Evolutionary conservation across 1,284 basidiomycete genomes (phyloP).

Genomic region (Ganoderma lingzhi): DNA sequence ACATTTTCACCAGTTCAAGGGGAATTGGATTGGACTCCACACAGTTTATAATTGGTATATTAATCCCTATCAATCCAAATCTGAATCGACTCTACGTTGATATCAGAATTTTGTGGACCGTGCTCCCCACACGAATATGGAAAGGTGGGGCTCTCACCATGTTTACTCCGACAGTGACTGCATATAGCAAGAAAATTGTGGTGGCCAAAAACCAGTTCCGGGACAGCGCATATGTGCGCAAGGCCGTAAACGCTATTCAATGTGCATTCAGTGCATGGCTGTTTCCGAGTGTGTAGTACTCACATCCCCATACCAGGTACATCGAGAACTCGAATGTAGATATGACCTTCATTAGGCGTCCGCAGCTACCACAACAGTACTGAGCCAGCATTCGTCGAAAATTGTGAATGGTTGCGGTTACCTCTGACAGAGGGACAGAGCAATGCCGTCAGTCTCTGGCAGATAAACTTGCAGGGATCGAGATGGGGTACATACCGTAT

Average conservation of each 20-base stretch:
- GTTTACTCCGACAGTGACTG: background rate
- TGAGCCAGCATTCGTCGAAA: background rate
- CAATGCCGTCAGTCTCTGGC: background rate
- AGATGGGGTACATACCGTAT: background rate
- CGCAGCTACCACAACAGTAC: background rate
- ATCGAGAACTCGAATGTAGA: background rate
- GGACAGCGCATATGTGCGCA: background rate
- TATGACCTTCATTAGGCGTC: background rate
- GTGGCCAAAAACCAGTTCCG: background rate
- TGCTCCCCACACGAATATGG: background rate
- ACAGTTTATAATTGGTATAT: background rate
- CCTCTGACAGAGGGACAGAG: background rate
- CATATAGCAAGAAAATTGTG: background rate
- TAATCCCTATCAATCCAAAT: background rate
- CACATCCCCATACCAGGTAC: background rate
- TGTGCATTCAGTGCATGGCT: background rate
- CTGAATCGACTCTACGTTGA: background rate
- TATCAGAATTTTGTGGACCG: background rate
- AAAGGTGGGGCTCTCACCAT: background rate
- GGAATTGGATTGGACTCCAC: background rate
- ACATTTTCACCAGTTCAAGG: background rate
- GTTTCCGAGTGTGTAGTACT: background rate
- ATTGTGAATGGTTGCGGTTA: background rate
- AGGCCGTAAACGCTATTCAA: background rate
- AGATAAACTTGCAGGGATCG: background rate